Evolutionary conservation across 257 asterid species (phyloP).

Genomic region (Prunella vulgaris): DNA sequence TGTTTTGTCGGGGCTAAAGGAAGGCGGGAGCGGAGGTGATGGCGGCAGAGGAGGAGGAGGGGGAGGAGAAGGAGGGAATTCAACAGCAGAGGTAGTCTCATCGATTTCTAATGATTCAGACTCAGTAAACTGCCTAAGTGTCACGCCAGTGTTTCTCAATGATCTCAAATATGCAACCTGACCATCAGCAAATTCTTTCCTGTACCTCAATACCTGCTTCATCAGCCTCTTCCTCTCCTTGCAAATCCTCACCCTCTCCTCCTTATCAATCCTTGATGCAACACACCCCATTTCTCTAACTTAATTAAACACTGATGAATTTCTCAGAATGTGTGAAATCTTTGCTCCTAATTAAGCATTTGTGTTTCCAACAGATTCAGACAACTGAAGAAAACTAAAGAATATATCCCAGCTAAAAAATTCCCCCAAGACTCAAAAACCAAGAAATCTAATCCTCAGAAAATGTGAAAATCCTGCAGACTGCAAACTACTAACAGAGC

Average conservation of each 20-base stretch:
- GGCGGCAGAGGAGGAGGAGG: constrained; percentile 63
- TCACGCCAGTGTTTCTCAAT: constrained; percentile 67
- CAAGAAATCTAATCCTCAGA: constrained; percentile 17
- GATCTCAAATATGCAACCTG: constrained; percentile 71
- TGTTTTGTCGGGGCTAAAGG: constrained; percentile 53
- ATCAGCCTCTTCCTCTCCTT: constrained; percentile 69
- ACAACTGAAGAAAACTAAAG: constrained; percentile 14
- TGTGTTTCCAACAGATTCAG: constrained; percentile 14
- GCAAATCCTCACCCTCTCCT: constrained; percentile 66
- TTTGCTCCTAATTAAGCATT: not conserved
- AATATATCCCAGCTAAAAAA: not conserved
- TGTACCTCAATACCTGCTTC: constrained; percentile 49
- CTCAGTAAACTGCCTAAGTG: constrained; percentile 84
- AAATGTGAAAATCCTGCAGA: constrained; percentile 17
- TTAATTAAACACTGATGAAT: not conserved
- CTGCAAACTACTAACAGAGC: constrained; percentile 1
- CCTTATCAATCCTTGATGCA: constrained; percentile 63
- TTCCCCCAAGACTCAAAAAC: constrained; percentile 11
- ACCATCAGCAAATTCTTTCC: constrained; percentile 71
- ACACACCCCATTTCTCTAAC: constrained; percentile 65
- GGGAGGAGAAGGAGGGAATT: constrained; percentile 72
- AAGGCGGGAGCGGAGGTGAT: constrained; percentile 76
- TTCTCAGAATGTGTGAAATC: not conserved
- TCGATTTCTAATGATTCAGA: constrained; percentile 72
- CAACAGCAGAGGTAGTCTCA: constrained; percentile 35